Conservation (phyloP, 169 alveolate species). For the Plasmodium reichenowi region DNA sequence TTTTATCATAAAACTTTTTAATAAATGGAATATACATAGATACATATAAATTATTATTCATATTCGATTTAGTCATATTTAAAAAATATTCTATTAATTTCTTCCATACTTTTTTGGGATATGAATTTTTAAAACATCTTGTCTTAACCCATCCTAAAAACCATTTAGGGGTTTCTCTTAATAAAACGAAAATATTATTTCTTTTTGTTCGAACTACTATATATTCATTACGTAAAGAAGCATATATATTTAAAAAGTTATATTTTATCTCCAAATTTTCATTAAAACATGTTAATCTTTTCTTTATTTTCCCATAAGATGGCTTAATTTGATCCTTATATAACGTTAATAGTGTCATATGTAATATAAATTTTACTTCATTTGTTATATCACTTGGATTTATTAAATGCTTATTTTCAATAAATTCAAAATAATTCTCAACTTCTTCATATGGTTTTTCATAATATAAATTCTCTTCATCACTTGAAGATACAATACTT, state of each 20-base stretch:
- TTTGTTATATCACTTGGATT: slow-evolving; percentile 29
- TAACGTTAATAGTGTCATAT: slow-evolving; percentile 38
- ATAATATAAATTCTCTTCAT: background rate
- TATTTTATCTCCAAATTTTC: background rate
- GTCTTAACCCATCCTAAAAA: slow-evolving; percentile 55
- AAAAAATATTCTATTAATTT: slow-evolving; percentile 10
- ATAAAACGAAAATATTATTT: slow-evolving; percentile 32
- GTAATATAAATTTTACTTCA: slow-evolving; percentile 33
- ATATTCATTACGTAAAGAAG: slow-evolving; percentile 31
- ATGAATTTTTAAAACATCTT: slow-evolving; percentile 15
- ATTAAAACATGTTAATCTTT: slow-evolving; percentile 5
- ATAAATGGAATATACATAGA: slow-evolving; percentile 4
- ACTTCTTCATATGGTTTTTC: background rate
- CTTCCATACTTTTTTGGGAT: slow-evolving; percentile 28
- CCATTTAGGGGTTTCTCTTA: slow-evolving; percentile 64
- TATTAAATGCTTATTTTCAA: background rate
- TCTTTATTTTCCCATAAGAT: slow-evolving; percentile 8
- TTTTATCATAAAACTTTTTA: background rate
- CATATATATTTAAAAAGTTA: slow-evolving; percentile 14
- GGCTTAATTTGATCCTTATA: slow-evolving; percentile 45
- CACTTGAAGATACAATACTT: background rate
- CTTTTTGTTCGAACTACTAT: slow-evolving; percentile 22
- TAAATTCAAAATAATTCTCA: background rate
- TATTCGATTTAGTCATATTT: slow-evolving; percentile 9
- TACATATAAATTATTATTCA: background rate